These are phyloP conservation scores for Yamadazyma trypodendri DNA, from an alignment of 1,139 yeast genomes.

Conservation along the genomic window DNA sequence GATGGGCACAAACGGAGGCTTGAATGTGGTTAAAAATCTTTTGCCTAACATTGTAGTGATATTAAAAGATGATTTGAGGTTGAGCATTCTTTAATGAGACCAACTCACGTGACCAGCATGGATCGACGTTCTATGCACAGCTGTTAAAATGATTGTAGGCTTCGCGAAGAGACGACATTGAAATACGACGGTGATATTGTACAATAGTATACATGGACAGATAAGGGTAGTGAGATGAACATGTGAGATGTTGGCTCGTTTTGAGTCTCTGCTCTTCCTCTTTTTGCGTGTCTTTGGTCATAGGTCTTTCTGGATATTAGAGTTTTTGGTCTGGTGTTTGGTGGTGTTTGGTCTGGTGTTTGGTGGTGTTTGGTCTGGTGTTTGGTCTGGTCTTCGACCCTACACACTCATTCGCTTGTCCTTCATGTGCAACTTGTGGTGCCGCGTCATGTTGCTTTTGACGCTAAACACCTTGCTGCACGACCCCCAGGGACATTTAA, in stretches of 20 bases:
- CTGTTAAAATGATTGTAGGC: too few species aligned
- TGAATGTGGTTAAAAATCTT: slow-evolving; percentile 14
- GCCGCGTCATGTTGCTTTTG: slow-evolving; percentile 78
- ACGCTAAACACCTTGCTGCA: slow-evolving; percentile 78
- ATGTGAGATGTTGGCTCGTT: too few species aligned
- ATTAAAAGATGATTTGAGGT: too few species aligned
- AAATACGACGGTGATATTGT: background rate
- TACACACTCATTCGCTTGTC: slow-evolving; percentile 18
- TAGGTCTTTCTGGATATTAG: background rate
- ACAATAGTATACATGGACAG: too few species aligned
- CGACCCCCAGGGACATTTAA: slow-evolving; percentile 59
- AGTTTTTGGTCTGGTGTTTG: too few species aligned
- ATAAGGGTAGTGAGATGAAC: too few species aligned
- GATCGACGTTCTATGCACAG: background rate
- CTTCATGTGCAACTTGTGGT: slow-evolving; percentile 60
- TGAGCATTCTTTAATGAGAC: too few species aligned
- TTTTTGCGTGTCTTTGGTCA: too few species aligned
- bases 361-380: too few species aligned
- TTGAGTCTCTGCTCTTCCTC: too few species aligned
- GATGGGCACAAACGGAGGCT: slow-evolving; percentile 56
- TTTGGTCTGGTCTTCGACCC: too few species aligned
- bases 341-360: too few species aligned
- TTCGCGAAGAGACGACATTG: slow-evolving; percentile 2
- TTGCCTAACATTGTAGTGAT: slow-evolving; percentile 7
- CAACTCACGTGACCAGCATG: background rate